Base-by-base conservation (phyloP, 352 stramenopile species). In the Phytophthora fragariae region DNA sequence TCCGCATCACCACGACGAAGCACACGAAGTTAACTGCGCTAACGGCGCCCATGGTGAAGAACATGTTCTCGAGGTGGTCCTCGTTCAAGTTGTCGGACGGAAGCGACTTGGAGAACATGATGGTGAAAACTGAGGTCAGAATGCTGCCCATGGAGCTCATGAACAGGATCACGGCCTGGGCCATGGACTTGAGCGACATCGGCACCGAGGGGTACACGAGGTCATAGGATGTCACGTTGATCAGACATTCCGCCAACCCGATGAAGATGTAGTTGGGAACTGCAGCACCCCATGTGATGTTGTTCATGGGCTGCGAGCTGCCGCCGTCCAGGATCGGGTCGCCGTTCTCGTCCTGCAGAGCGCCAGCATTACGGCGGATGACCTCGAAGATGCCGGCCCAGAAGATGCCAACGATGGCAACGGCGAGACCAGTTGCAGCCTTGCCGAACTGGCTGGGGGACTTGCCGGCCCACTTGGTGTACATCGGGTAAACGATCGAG, bases 51-150 rank as follows among this genome's bases (percentile, higher is more conserved):
- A 89, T 74, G 9, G 77, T 80, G 71, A 85, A 91, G 72, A 88
- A 87, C 77, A 91, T 86, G 70, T 91, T 85, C 80, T 91, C 83
- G 24, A 91, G 58, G 72, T 89, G 67, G 65, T 76, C 73, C 10
- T 84, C 61, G 75, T 91, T 91, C 54, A 91, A 60, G 72, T 89
- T 65, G 77, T 88, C 70, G 14, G 64, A 73, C 57, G 57, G 47
- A 9, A 90, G 57, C 63, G 85, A 84, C 65, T 73, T 71, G 47
- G 67, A 60, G 75, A 88, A 90, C 72, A 90, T 83, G 72, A 90
- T 84, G 14, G 83, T 88, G 69, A 90, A 88, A 12, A 79, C 76
- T 31, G 80, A 88, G 19, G 83, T 86, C 46, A 85, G 64, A 44
- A 78, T 83, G 37, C 63, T 82, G 63, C 79, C 81, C 83, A 88